Conservation (phyloP, 2,329 filamentous ascomycete species). For the Botrytis deweyae region DNA sequence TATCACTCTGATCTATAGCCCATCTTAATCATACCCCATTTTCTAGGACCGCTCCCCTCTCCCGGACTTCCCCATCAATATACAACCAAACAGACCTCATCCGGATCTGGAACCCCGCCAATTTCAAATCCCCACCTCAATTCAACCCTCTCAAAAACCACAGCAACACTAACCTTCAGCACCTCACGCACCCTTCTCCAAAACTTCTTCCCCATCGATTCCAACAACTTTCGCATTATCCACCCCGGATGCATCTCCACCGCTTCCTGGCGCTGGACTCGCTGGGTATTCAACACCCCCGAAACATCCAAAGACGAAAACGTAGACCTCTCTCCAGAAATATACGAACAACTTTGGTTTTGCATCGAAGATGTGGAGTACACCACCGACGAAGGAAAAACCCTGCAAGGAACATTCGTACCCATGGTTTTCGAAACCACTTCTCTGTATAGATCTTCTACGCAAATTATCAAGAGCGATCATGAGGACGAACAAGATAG, state of each 20-base stretch:
- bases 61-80: background rate
- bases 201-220: constrained; percentile 40
- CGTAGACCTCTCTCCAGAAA: background rate
- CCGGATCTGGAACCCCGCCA: constrained; percentile 19
- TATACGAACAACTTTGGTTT: background rate
- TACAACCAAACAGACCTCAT: no score
- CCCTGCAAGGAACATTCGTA: background rate
- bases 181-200: constrained; percentile 43
- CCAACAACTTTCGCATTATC: constrained; percentile 34
- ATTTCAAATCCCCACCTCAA: constrained; percentile 29
- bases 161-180: constrained; percentile 36
- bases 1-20: constrained; percentile 32
- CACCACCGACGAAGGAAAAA: background rate
- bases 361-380: constrained; percentile 4
- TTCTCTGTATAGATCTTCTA: background rate
- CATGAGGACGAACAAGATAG: background rate
- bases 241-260: constrained; percentile 60
- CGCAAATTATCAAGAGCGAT: background rate
- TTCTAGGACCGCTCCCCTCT: no score
- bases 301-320: background rate
- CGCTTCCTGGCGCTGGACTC: constrained; percentile 52
- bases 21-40: background rate
- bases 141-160: constrained; percentile 39
- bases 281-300: background rate
- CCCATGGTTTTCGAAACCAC: background rate